Evolutionary conservation across 1,139 yeast genomes (phyloP).

Genomic region (Pichia sp.): DNA sequence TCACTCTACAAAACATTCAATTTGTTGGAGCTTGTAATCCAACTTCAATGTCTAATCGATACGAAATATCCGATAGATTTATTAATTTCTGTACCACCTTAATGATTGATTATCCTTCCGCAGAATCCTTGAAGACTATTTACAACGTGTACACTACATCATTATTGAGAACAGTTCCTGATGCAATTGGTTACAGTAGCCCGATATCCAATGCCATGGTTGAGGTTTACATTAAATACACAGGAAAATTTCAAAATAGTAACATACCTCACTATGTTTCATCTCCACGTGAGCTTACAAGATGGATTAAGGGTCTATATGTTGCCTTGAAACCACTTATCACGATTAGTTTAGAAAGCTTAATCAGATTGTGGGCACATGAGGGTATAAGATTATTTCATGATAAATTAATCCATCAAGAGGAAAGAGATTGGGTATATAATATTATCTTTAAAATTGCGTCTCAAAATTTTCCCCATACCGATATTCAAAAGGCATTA

Average conservation of each 20-base stretch:
- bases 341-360: slow-evolving; percentile 19
- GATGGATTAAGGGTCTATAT: slow-evolving; percentile 79
- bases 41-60: slow-evolving; percentile 74
- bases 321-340: slow-evolving; percentile 42
- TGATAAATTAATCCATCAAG: slow-evolving; percentile 53
- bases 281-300: slow-evolving; percentile 86
- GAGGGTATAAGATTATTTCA: slow-evolving; percentile 74
- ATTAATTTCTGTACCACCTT: slow-evolving; percentile 62
- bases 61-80: slow-evolving; percentile 53
- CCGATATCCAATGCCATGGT: slow-evolving; percentile 63
- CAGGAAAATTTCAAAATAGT: slow-evolving; percentile 33
- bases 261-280: slow-evolving; percentile 59
- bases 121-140: slow-evolving; percentile 57
- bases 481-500: slow-evolving; percentile 35
- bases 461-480: slow-evolving; percentile 40
- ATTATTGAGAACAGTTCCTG: slow-evolving; percentile 57
- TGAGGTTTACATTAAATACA: slow-evolving; percentile 48
- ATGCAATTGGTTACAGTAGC: slow-evolving; percentile 47
- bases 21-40: slow-evolving; percentile 96
- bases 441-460: slow-evolving; percentile 37
- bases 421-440: slow-evolving; percentile 51
- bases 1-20: slow-evolving; percentile 57
- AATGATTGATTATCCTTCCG: slow-evolving; percentile 76
- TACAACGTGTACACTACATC: slow-evolving; percentile 57
- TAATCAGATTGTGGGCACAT: slow-evolving; percentile 71